Base-by-base conservation (phyloP, 306 rosid species). In the Fragaria ananassa region DNA sequence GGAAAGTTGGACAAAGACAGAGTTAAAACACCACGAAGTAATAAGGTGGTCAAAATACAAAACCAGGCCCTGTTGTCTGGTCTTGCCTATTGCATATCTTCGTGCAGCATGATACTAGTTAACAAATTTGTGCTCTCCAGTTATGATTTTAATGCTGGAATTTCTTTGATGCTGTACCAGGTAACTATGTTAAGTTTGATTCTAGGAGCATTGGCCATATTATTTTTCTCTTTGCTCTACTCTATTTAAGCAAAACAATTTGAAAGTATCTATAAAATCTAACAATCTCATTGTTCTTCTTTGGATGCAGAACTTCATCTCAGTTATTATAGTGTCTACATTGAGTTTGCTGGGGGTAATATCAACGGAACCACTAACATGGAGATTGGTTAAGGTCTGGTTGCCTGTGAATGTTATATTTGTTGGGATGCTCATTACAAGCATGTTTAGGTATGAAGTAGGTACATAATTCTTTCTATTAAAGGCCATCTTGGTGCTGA, bases 341-440 rank as follows among this genome's bases (percentile, higher is more conserved):
- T 75, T 96, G 89, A 88, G 88, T 71, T 80, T 87, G 81, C 72
- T 93, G 75, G 98, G 98, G 63, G n/a, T 96, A 68, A 74, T 92
- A 78, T 85, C 97, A 60, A 92, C 99, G 5, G 98, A 96, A 80
- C 97, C 96, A 15, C 79, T 96, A 42, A 88, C 98, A 45, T 96
- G 98, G 99, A 92, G 79, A 80, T 84, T 96, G 90, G 84, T 91
- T 47, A 96, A 88, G 87, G 97, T 92, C 77, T 96, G 98, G 99
- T 73, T 96, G 74, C 99, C 98, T 45, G 99, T 92, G 76, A 96
- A 96, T 82, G 85, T 86, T 72, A 92, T 92, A 73, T 92, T 96
- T 77, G 97, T 96, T 47, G 99, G 98, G 80, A 92, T 92, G 99
- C 99, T 96, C 58, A 63, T 96, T 60, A 96, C 99, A 68, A 96